These are phyloP conservation scores for Calonectria henricotiae DNA, from an alignment of 2,329 filamentous ascomycete genomes.

Conservation along the genomic window DNA sequence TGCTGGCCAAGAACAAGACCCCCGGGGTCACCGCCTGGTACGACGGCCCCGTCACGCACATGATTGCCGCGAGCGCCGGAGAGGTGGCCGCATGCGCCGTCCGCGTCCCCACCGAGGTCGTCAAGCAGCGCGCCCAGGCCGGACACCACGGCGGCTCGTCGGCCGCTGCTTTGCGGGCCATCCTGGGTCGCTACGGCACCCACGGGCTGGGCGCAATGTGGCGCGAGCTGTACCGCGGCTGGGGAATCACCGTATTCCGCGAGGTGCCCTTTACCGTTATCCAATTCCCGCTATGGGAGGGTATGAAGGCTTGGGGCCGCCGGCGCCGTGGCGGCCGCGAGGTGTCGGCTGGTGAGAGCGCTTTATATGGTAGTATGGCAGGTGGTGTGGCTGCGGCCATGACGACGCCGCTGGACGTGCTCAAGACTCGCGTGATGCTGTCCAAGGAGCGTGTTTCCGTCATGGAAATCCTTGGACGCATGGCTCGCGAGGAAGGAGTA, in stretches of 20 bases:
- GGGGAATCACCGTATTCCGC: constrained; percentile 91
- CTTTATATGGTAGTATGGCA: constrained; percentile 85
- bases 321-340: constrained; percentile 60
- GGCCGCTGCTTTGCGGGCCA: constrained; percentile 78
- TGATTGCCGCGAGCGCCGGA: constrained; percentile 87
- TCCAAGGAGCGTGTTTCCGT: constrained; percentile 78
- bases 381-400: constrained; percentile 89
- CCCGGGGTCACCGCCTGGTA: constrained; percentile 52
- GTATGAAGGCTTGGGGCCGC: constrained; percentile 82
- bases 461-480: constrained; percentile 73
- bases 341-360: constrained; percentile 84
- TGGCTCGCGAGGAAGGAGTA: constrained; percentile 77
- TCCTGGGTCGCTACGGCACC: constrained; percentile 68
- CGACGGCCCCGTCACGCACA: constrained; percentile 74
- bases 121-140: constrained; percentile 97
- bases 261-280: constrained; percentile 98
- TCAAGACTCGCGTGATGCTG: constrained; percentile 98
- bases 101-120: constrained; percentile 93
- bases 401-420: constrained; percentile 94
- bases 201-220: constrained; percentile 75
- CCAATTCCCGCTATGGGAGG: constrained; percentile 98
- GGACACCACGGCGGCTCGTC: constrained; percentile 83
- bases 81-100: constrained; percentile 95
- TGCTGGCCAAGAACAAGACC: constrained; percentile 58
- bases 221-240: constrained; percentile 91